phyloP scores from a whole-genome alignment of 2,329 filamentous ascomycete species.

The Fusarium nanum region DNA sequence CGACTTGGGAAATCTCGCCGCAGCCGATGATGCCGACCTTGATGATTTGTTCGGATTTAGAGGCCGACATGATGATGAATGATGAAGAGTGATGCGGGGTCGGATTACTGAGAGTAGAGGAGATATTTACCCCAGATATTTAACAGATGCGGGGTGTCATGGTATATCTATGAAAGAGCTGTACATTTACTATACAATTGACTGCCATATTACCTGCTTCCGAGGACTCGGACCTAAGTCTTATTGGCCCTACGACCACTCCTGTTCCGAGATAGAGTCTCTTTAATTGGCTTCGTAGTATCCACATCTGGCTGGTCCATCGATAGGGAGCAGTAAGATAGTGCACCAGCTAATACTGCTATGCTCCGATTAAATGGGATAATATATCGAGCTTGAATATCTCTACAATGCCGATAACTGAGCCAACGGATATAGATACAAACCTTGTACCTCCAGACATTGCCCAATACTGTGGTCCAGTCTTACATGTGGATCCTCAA shows the following conservation, averaged over 20 bases:
- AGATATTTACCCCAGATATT: accelerated
- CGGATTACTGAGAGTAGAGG: not conserved
- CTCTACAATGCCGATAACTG: accelerated
- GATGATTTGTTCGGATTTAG: not conserved
- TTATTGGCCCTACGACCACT: not conserved
- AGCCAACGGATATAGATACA: not conserved
- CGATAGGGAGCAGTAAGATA: too few species aligned
- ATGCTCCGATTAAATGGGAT: not conserved
- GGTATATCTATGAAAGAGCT: not conserved
- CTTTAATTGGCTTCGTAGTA: not conserved
- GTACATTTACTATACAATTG: too few species aligned
- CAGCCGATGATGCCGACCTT: slow-evolving; percentile 11
- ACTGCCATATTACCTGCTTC: not conserved
- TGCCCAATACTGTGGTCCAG: not conserved
- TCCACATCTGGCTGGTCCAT: not conserved
- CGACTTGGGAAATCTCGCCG: slow-evolving; percentile 54
- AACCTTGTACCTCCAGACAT: not conserved
- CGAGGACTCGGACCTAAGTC: not conserved
- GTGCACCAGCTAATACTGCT: too few species aligned
- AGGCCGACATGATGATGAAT: not conserved
- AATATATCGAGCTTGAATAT: not conserved
- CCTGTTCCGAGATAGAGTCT: not conserved
- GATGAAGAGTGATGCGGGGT: not conserved
- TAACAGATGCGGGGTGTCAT: not conserved
- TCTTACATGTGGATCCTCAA: not conserved